phyloP scores from a whole-genome alignment of 192 early-diverging fungal genomes.

The Coemansia asiatica region DNA sequence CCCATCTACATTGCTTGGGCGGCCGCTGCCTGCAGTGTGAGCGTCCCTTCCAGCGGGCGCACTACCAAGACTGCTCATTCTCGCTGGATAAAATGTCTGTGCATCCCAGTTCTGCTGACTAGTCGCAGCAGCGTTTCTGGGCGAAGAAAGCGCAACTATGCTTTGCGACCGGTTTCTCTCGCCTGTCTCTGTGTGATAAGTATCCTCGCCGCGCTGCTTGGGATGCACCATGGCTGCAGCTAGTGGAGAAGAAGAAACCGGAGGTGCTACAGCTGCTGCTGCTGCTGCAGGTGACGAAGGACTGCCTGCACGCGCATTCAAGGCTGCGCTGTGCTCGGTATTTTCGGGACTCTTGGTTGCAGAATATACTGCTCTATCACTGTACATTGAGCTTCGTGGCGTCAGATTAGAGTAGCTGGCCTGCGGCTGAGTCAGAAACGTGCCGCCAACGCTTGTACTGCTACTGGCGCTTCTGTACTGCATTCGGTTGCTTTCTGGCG shows the following conservation, averaged over 20 bases:
- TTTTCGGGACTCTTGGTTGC: constrained; percentile 7
- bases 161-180: constrained; percentile 18
- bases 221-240: not conserved
- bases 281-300: not conserved
- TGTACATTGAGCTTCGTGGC: constrained; percentile 22
- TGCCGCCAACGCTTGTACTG: constrained; percentile 11
- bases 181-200: not conserved
- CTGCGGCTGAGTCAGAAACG: constrained; percentile 9
- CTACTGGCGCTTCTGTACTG: constrained; percentile 30
- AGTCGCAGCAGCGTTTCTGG: not conserved
- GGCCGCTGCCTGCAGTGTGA: not conserved
- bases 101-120: constrained; percentile 7
- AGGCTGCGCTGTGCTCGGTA: not conserved
- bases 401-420: constrained; percentile 4
- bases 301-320: not conserved
- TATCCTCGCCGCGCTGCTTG: not conserved
- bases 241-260: not conserved
- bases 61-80: constrained; percentile 3
- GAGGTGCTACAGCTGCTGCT: not conserved
- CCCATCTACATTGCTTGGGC: not conserved
- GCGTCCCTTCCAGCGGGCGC: constrained; percentile 8
- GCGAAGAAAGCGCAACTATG: constrained; percentile 25
- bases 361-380: constrained; percentile 15
- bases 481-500: constrained; percentile 18
- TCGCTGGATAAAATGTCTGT: constrained; percentile 2